These are phyloP conservation scores for Neofusicoccum ribis DNA, from an alignment of 2,329 filamentous ascomycete genomes.

Conservation along the genomic window DNA sequence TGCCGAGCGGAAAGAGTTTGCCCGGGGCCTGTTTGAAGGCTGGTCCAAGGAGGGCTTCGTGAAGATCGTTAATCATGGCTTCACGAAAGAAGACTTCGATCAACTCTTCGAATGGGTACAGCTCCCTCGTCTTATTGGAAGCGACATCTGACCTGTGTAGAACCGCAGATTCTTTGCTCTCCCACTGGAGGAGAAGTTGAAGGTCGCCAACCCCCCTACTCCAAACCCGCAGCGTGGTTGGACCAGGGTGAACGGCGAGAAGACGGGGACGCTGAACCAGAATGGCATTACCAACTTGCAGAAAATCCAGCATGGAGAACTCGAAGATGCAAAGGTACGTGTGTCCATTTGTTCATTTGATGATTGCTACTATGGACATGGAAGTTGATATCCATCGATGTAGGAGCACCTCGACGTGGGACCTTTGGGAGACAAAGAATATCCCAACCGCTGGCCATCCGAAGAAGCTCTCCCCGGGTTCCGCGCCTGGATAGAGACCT, in stretches of 20 bases:
- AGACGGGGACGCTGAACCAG: slow-evolving; percentile 37
- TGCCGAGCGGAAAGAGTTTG: neutral
- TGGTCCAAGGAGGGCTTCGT: neutral
- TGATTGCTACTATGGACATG: neutral
- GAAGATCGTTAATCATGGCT: neutral
- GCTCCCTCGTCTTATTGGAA: neutral
- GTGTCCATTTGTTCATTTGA: neutral
- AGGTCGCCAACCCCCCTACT: slow-evolving; percentile 41
- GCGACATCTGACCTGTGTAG: neutral
- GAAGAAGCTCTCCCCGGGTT: slow-evolving; percentile 42
- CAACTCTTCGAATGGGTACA: neutral
- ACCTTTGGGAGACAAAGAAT: slow-evolving; percentile 28
- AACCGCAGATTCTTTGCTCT: slow-evolving; percentile 37
- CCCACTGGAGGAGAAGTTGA: slow-evolving; percentile 33
- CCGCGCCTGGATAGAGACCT: slow-evolving; percentile 29
- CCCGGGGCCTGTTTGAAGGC: neutral
- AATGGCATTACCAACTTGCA: slow-evolving; percentile 28
- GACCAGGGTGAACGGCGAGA: slow-evolving; percentile 38
- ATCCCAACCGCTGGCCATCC: slow-evolving; percentile 44
- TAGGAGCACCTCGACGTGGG: slow-evolving; percentile 39
- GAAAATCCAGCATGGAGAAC: slow-evolving; percentile 26
- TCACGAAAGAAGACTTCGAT: neutral
- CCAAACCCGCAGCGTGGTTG: slow-evolving; percentile 41
- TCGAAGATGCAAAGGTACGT: neutral
- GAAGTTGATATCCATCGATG: slow-evolving; percentile 8